Percentiles rank a stretch among this genome's conserved stretches.
Evolutionary conservation across 2,329 filamentous ascomycete genomes (phyloP).

Genomic region (Aaosphaeria arxii): DNA sequence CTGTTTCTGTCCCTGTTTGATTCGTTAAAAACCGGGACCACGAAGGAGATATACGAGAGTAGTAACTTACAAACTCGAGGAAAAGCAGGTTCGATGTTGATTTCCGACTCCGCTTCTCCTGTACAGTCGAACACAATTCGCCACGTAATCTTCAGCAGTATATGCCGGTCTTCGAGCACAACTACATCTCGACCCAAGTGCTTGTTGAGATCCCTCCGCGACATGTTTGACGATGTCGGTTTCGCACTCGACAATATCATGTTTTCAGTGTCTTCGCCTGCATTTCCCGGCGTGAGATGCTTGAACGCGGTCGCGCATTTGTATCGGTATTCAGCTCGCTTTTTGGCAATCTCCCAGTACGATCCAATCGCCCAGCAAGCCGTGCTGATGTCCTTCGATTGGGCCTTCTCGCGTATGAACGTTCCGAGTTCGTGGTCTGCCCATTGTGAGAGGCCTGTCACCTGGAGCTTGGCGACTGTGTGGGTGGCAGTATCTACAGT

Average conservation of each 20-base stretch:
- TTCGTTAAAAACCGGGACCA: background rate
- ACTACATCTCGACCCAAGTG: slow-evolving; percentile 33
- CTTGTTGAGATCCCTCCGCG: slow-evolving; percentile 50
- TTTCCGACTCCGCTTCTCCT: slow-evolving; percentile 62
- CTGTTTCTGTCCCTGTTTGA: slow-evolving; percentile 52
- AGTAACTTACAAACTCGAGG: slow-evolving; percentile 61
- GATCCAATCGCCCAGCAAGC: slow-evolving; percentile 66
- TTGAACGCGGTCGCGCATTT: slow-evolving; percentile 50
- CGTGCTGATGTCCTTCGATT: slow-evolving; percentile 55
- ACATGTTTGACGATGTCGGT: slow-evolving; percentile 12
- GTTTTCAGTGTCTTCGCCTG: slow-evolving; percentile 16
- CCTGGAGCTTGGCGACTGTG: slow-evolving; percentile 53
- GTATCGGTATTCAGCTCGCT: slow-evolving; percentile 63
- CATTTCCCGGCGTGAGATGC: slow-evolving; percentile 17
- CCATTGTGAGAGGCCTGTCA: slow-evolving; percentile 56
- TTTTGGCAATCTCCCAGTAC: slow-evolving; percentile 61
- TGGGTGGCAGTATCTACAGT: slow-evolving; percentile 43
- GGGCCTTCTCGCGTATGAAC: slow-evolving; percentile 45
- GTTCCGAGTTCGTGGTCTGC: slow-evolving; percentile 58
- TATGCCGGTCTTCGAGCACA: slow-evolving; percentile 33
- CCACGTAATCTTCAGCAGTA: slow-evolving; percentile 59
- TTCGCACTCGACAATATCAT: slow-evolving; percentile 10
- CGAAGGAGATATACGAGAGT: background rate
- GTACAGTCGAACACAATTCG: slow-evolving; percentile 68
- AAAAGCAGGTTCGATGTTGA: slow-evolving; percentile 55